Evolutionary conservation across 2,329 filamentous ascomycete genomes (phyloP).

Genomic region (Colletotrichum sp.): DNA sequence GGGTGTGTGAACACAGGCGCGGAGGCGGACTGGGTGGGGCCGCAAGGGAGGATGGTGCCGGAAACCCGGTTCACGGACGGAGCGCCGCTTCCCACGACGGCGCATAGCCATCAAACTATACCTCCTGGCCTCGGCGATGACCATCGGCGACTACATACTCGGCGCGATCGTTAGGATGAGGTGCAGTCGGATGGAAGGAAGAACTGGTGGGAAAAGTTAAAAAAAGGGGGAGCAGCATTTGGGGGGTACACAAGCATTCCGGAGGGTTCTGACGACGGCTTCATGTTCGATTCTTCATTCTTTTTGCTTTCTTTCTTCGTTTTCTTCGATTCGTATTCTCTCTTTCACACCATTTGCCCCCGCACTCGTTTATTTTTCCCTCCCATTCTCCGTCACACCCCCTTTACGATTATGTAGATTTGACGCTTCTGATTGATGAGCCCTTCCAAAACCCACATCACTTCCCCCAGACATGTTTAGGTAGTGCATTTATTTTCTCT

Average conservation of each 20-base stretch:
- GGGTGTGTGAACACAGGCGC: background rate
- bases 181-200: background rate
- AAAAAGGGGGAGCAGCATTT: background rate
- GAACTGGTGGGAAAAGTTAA: background rate
- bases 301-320: background rate
- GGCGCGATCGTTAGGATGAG: background rate
- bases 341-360: background rate
- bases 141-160: background rate
- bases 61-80: background rate
- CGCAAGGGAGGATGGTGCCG: background rate
- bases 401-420: background rate
- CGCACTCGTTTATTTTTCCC: background rate
- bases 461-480: background rate
- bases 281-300: background rate
- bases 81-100: background rate
- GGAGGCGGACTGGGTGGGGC: slow-evolving; percentile 5
- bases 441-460: background rate
- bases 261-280: background rate
- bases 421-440: background rate
- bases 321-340: background rate
- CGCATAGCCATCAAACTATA: background rate
- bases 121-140: background rate
- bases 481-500: background rate
- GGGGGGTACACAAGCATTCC: background rate
- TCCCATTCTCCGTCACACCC: background rate